Evolutionary conservation across 2,329 filamentous ascomycete species (phyloP), one percentile per base, ranked within the genome.

Genomic region (Ceratocystiopsis minuta): DNA sequence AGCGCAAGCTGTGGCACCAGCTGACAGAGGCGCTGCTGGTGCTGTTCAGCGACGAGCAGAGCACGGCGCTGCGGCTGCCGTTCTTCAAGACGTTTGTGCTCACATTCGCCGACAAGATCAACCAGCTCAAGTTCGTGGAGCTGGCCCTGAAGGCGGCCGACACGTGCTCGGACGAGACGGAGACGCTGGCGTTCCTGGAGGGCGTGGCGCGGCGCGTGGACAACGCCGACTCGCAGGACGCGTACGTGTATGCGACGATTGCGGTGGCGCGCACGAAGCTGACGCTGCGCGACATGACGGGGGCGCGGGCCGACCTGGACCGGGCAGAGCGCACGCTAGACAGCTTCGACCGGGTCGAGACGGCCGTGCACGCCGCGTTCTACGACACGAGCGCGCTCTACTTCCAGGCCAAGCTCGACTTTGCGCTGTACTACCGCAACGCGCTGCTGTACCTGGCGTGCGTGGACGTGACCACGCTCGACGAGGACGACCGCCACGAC

Each of bases 1-100:
- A 98, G 68, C 79, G 88, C 55, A 95, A 95, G 66, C 73, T 98
- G 64, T 98, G 90, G 90, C 90, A 98, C 67, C 87, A 98, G 65
- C 80, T 98, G 51, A 98, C 90, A 33, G 81, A 94, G 56, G 70
- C 79, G 41, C 73, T 98, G 43, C 68, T 94, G 52, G 72, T 82
- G 51, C 95, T 88, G 72, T 98, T 95, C 67, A 78, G 78, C 55
- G 66, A 83, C 53, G 72, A 81, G 37, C 75, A 78, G 56, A 96
- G 87, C 62, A 80, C 77, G 43, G 69, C 75, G 45, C 85, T 93
- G 65, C 80, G 88, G 56, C 73, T 98, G 65, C 68, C 78, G 46
- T 80, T 98, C 61, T 98, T 90, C 70, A 85, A 90, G 64, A 78
- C 77, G 53, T 98, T 98, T 67, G 81, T 98, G 61, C 75, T 88